Evolutionary conservation across 345 rosid species (phyloP), one percentile per base, ranked within the genome.

Genomic region (Gossypium ekmanianum): DNA sequence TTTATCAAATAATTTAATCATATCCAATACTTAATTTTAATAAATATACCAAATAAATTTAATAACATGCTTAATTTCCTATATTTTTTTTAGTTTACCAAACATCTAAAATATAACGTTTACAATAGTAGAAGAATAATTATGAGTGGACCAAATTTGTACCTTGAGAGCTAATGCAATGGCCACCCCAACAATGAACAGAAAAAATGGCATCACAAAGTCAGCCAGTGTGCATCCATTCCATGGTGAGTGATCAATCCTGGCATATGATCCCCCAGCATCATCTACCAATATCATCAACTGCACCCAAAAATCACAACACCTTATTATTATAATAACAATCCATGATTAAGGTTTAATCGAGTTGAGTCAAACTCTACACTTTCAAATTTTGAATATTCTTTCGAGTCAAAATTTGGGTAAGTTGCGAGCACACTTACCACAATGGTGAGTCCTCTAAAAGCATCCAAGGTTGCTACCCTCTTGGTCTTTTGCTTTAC

Each of bases 161-260:
- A 88, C 92, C 94, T 90, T 87, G 74, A 90, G 82, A 64, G 94
- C 94, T 2, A 73, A 85, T 48, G 94, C 89, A 26, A 90, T 85
- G 12, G 94, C 90, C 2, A 88, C 85, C 2, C 92, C 94, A 4
- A 88, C 92, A 58, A 90, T 85, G 84, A 90, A 90, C 59, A 87
- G 92, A 51, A 90, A 90, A 77, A 90, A 90, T 1, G 94, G 94
- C 92, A 90, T 87, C 20, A 88, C 92, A 64, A 87, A 87, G 58
- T 90, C 94, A 5, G 94, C 94, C 68, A 87, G 77, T 0, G 85
- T 88, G 80, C 90, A 86, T 0, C 92, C 90, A 18, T 90, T 84
- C 92, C 94, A 90, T n/a, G 92, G 92, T 2, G 90, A 80, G 77
- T 88, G 92, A 74, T 90, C 89, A 8, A 90, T 85, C 11, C 84